Percentiles rank a stretch among this genome's conserved stretches.
phyloP scores from a whole-genome alignment of 495 filamentous ascomycete species.

The Diplogelasinospora grovesii region DNA sequence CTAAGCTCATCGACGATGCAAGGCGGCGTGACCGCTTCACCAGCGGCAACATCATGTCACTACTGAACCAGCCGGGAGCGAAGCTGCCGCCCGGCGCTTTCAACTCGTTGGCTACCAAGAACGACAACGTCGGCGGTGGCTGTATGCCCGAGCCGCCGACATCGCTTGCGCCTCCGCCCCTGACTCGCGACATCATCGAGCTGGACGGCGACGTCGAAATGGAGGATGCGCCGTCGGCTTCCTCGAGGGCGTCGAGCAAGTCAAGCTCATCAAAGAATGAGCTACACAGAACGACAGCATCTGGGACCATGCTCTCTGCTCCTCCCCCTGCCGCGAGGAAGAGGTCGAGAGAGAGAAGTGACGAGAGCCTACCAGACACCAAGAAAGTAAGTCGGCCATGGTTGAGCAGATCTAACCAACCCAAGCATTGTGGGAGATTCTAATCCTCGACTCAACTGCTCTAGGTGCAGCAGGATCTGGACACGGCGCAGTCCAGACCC shows the following conservation, averaged over 20 bases:
- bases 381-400: constrained; percentile 21
- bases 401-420: not conserved
- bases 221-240: constrained; percentile 19
- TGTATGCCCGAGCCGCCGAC: too few species aligned
- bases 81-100: constrained; percentile 15
- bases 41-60: constrained; percentile 50
- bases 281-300: not conserved
- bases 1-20: constrained; percentile 72
- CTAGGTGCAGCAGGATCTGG: constrained; percentile 10
- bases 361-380: constrained; percentile 8
- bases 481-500: constrained; percentile 7
- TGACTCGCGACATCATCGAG: not conserved
- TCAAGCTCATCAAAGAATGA: constrained; percentile 3
- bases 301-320: too few species aligned
- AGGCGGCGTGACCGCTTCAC: constrained; percentile 69
- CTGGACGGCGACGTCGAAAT: constrained; percentile 21
- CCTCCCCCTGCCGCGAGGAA: constrained; percentile 26
- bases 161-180: not conserved
- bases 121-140: not conserved
- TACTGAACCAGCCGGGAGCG: constrained; percentile 33
- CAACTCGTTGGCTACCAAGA: constrained; percentile 2
- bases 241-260: too few species aligned
- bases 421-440: constrained; percentile 3
- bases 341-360: constrained; percentile 20
- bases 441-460: not conserved